Conservation (phyloP, 768 basidiomycete genomes). For the Mycena vulgaris region DNA sequence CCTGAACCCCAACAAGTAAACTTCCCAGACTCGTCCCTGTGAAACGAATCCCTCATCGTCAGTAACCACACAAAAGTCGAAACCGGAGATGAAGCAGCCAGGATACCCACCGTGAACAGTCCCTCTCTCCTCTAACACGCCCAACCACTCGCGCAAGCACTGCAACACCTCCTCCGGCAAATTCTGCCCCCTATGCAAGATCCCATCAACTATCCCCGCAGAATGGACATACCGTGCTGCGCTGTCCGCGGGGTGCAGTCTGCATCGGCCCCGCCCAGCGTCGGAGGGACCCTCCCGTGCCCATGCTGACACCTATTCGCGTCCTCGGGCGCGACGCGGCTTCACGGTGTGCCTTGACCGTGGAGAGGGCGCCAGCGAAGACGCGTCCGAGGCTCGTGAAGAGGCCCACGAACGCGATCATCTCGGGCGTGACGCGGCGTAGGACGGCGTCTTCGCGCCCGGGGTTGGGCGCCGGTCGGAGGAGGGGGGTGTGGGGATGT, state of each 20-base stretch:
- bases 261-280: conserved; percentile 56
- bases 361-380: conserved; percentile 29
- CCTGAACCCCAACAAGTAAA: conserved; percentile 64
- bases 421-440: conserved; percentile 42
- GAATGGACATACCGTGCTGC: conserved; percentile 9
- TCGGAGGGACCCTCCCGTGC: background rate
- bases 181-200: conserved; percentile 60
- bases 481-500: conserved; percentile 54
- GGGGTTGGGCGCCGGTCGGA: conserved; percentile 56
- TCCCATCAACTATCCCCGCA: conserved; percentile 30
- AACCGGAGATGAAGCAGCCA: too few relatives aligned
- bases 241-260: conserved; percentile 32
- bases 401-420: conserved; percentile 58
- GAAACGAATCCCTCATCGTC: background rate
- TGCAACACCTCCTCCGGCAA: conserved; percentile 70
- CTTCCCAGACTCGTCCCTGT: conserved; percentile 42
- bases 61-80: too few relatives aligned
- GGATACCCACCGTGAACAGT: conserved; percentile 67
- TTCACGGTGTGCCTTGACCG: background rate
- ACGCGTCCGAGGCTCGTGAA: conserved; percentile 35
- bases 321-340: background rate
- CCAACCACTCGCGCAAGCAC: conserved; percentile 71
- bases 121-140: conserved; percentile 69
- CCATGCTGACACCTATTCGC: background rate
- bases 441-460: conserved; percentile 50